Base-by-base conservation (phyloP, 345 rosid genomes). In the Garcia nutans region DNA sequence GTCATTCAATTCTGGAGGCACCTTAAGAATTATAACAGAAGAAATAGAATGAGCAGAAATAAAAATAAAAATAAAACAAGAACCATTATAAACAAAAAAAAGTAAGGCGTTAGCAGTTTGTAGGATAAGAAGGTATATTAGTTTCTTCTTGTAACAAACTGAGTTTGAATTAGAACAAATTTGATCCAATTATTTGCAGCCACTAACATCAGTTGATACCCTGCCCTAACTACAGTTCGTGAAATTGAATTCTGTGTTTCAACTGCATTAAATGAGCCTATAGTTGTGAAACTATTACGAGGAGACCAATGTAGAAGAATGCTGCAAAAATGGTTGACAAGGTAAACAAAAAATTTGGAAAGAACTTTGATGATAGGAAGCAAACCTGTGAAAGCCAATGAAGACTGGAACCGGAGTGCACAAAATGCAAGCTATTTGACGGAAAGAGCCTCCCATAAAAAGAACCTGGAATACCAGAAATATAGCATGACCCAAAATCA, bases 371-470 rank as follows among this genome's bases (percentile, higher is more conserved):
- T 54, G 62, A 20, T 68, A 6, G 15, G 10, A 16, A 58, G 54
- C 41, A 47, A 56, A 87, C 88, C 87, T 84, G 86, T 26, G 89
- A 87, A 42, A 87, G 91, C 88, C 87, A 87, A 57, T 88, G 86
- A 19, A 86, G 86, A 72, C 83, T 82, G 23, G 76, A 71, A 62
- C 79, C 78, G 58, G 88, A 83, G 73, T 86, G 86, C 45, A 88
- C 82, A 68, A 88, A 78, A 65, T 81, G 85, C 66, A 86, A 70
- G 68, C 73, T 77, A 10, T 77, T 80, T 1, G 76, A 65, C 7
- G 85, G 88, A 72, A 88, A 88, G 60, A 86, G 87, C 79, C 89
- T 83, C 11, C 81, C 81, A 16, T 83, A 80, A 37, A 82, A 86
- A 44, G 91, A 82, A 7, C 89, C 89, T 9, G 89, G 89, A 71